These are phyloP conservation scores for Pyropia haitanensis DNA, from an alignment of 23 red algal species.

Conservation along the genomic window DNA sequence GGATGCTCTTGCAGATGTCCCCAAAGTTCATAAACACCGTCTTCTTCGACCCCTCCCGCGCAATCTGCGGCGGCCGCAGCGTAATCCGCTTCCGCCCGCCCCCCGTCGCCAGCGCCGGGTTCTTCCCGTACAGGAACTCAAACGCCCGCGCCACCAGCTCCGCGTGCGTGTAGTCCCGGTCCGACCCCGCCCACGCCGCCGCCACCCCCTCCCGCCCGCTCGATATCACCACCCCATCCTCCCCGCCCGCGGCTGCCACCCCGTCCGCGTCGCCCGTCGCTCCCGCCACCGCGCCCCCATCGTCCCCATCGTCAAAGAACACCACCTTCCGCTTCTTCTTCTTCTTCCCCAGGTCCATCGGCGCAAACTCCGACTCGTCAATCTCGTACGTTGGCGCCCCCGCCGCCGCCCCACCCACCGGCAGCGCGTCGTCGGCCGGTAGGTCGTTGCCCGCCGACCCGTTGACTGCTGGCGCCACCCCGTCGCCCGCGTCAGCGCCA, in stretches of 20 bases:
- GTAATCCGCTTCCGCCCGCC: conserved; percentile 44
- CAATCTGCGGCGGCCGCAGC: conserved; percentile 74
- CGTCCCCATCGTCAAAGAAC: conserved; percentile 39
- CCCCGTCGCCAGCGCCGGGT: conserved; percentile 38
- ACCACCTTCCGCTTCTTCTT: conserved; percentile 80
- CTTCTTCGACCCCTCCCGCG: conserved; percentile 84
- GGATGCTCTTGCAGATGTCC: conserved; percentile 85
- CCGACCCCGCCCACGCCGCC: conserved; percentile 66
- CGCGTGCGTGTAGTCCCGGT: conserved; percentile 92
- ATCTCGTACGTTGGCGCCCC: not conserved
- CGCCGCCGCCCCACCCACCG: conserved; percentile 3
- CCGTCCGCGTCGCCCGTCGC: conserved; percentile 7
- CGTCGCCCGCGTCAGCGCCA: conserved; percentile 8
- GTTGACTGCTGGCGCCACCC: conserved; percentile 18
- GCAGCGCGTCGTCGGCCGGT: conserved; percentile 7
- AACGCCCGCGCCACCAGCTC: conserved; percentile 73
- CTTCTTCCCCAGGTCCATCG: conserved; percentile 64
- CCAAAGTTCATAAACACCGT: conserved; percentile 97
- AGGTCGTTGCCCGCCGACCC: conserved; percentile 7
- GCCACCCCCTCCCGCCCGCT: conserved; percentile 31
- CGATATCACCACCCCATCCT: too few species aligned
- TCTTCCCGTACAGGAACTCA: conserved; percentile 79
- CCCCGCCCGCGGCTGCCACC: not conserved
- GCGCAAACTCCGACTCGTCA: conserved; percentile 50
- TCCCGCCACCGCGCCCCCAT: conserved; percentile 11